Percentiles rank a stretch among this genome's conserved stretches.
Conservation (phyloP, 208 protist genomes). For the Leishmania martiniquensis region DNA sequence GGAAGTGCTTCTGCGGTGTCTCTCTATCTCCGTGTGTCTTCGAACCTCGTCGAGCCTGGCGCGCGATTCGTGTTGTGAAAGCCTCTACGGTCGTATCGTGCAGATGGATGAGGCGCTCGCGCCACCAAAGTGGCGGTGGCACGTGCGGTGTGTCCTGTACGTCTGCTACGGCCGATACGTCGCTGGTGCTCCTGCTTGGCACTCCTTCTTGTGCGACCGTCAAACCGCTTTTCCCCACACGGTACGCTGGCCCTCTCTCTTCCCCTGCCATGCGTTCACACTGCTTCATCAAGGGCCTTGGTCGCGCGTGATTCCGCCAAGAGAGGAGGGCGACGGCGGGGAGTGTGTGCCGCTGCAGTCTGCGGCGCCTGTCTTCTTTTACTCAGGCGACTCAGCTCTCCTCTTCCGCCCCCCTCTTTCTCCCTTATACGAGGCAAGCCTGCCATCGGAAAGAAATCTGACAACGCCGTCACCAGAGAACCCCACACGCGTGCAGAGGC, state of each 20-base stretch:
- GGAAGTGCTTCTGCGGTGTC: neutral
- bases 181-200: neutral
- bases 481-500: neutral
- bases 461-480: neutral
- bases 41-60: neutral
- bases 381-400: neutral
- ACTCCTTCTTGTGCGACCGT: neutral
- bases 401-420: neutral
- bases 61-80: neutral
- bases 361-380: neutral
- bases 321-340: neutral
- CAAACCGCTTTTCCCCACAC: neutral
- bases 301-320: neutral
- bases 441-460: neutral
- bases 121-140: too few species aligned
- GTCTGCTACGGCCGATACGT: neutral
- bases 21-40: neutral
- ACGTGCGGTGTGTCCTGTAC: too few species aligned
- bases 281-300: neutral
- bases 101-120: neutral
- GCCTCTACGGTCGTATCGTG: neutral
- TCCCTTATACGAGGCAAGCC: too few species aligned
- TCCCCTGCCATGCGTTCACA: neutral
- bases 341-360: too few species aligned
- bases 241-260: neutral